phyloP scores from a whole-genome alignment of 306 rosid species.

The Medicago truncatula region DNA sequence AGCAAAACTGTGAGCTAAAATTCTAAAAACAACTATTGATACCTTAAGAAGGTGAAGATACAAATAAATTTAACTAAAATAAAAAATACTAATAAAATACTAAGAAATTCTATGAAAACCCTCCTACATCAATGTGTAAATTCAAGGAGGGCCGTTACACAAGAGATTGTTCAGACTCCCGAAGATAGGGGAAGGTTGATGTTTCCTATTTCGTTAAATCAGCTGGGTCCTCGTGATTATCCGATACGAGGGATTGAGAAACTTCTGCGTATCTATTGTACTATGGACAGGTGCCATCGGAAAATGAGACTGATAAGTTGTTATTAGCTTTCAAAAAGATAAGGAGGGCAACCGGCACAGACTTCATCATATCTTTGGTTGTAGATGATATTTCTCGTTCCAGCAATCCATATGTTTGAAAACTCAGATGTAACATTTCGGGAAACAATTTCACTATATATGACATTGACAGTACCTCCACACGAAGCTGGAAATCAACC shows the following conservation, averaged over 20 bases:
- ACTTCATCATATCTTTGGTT: slow-evolving; percentile 69
- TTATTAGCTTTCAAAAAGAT: slow-evolving; percentile 81
- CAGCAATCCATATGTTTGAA: slow-evolving; percentile 66
- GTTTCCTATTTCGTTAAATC: slow-evolving; percentile 91
- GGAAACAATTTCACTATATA: no score
- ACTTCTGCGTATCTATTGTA: slow-evolving; percentile 69
- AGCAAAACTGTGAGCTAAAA: no score
- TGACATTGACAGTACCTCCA: no score
- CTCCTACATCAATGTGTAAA: no score
- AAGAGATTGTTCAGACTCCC: slow-evolving; percentile 80
- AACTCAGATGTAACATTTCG: no score
- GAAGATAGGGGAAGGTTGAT: slow-evolving; percentile 85
- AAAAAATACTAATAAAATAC: no score
- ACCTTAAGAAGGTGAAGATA: no score
- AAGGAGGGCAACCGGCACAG: slow-evolving; percentile 78
- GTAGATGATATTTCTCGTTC: slow-evolving; percentile 72
- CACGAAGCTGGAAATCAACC: no score
- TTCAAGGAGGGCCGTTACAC: no score
- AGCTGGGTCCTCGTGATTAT: slow-evolving; percentile 89
- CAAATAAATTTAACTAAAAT: no score
- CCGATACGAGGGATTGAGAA: slow-evolving; percentile 81
- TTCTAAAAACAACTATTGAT: no score
- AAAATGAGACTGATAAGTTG: slow-evolving; percentile 67
- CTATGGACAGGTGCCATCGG: slow-evolving; percentile 74
- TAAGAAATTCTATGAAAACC: no score